A percentile compares a stretch with the other conserved stretches of the same genome.
Conservation (phyloP, 202 grass and related monocot genomes). For the Zoysia matrella region DNA sequence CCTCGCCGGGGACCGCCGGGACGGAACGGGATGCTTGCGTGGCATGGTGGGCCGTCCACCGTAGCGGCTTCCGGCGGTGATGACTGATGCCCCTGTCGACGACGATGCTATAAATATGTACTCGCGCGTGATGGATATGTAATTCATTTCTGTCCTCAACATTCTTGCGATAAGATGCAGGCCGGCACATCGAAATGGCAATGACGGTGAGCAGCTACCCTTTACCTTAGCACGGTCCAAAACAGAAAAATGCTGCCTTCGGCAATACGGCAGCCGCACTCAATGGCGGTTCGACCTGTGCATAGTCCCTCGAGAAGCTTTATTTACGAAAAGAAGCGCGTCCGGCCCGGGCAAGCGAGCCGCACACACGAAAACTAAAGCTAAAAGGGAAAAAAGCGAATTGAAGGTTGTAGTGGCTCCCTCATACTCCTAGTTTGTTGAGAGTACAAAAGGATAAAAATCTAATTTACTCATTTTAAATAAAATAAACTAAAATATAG, state of each 20-base stretch:
- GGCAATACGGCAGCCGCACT: slow-evolving; percentile 39
- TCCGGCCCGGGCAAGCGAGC: slow-evolving; percentile 12
- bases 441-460: background rate
- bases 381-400: slow-evolving; percentile 38
- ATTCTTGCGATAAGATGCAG: too few species aligned
- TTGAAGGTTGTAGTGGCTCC: slow-evolving; percentile 11
- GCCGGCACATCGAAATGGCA: background rate
- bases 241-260: slow-evolving; percentile 31
- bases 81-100: too few species aligned
- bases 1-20: background rate
- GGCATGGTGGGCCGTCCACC: background rate
- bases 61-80: too few species aligned
- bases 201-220: background rate
- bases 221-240: background rate
- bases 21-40: slow-evolving; percentile 13
- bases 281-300: slow-evolving; percentile 26
- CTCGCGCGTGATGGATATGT: too few species aligned
- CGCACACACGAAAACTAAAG: too few species aligned
- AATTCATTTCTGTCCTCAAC: too few species aligned
- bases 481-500: too few species aligned
- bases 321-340: slow-evolving; percentile 36
- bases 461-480: too few species aligned
- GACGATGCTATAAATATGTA: too few species aligned
- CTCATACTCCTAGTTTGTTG: slow-evolving; percentile 45
- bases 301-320: slow-evolving; percentile 41